Evolutionary conservation across 1,284 basidiomycete genomes (phyloP).

Genomic region (Limonomyces culmigenus): DNA sequence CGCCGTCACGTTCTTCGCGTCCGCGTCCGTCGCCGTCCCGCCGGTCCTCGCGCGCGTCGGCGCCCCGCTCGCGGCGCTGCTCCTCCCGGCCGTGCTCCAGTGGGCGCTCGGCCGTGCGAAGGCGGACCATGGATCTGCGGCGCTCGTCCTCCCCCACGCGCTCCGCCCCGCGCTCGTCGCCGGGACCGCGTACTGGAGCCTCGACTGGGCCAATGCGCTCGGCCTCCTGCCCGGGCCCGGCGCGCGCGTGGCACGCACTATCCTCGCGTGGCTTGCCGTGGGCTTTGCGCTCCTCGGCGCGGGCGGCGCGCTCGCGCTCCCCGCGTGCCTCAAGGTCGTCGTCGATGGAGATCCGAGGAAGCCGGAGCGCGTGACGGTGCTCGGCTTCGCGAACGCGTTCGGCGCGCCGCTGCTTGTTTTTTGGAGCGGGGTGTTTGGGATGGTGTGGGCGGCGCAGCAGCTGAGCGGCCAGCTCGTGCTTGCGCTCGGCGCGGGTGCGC

Average conservation of each 20-base stretch:
- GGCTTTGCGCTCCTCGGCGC: constrained; percentile 30
- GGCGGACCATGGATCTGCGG: constrained; percentile 60
- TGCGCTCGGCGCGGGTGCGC: constrained; percentile 39
- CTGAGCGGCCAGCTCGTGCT: constrained; percentile 74
- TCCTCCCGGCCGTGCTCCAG: constrained; percentile 41
- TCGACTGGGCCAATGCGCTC: constrained; percentile 49
- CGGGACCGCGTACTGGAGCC: constrained; percentile 54
- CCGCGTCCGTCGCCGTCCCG: constrained; percentile 46
- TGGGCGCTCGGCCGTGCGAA: constrained; percentile 49
- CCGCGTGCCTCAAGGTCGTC: constrained; percentile 55
- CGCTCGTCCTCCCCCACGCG: constrained; percentile 39
- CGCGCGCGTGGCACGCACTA: constrained; percentile 37
- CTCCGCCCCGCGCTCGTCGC: constrained; percentile 40
- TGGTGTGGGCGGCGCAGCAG: constrained; percentile 57
- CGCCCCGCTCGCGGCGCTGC: constrained; percentile 33
- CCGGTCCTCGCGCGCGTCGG: constrained; percentile 40
- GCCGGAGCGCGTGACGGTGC: constrained; percentile 40
- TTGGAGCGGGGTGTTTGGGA: constrained; percentile 45
- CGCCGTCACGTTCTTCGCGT: constrained; percentile 73
- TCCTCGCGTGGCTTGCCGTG: constrained; percentile 43
- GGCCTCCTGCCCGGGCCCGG: constrained; percentile 21
- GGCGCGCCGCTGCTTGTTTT: constrained; percentile 81
- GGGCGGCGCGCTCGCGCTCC: constrained; percentile 53
- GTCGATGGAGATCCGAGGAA: constrained; percentile 9
- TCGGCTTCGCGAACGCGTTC: constrained; percentile 84